phyloP scores from a whole-genome alignment of 192 early-diverging fungal genomes.

The Endogone sp. region DNA sequence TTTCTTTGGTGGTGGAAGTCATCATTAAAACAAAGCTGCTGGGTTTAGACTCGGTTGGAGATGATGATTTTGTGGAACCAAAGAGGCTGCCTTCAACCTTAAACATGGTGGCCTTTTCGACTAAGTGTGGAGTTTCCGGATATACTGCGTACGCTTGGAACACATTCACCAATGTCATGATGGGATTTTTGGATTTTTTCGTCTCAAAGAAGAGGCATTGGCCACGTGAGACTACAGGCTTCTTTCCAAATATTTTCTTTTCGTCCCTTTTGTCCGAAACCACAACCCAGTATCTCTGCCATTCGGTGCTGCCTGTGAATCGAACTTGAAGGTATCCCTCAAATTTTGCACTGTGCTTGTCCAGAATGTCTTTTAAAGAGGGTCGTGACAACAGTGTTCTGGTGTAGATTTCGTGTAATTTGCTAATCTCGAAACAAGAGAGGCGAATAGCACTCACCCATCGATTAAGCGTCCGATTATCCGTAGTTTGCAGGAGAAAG shows the following conservation, averaged over 20 bases:
- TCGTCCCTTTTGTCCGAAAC: constrained; percentile 31
- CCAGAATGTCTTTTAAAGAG: constrained; percentile 45
- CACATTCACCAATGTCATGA: constrained; percentile 46
- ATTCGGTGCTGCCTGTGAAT: constrained; percentile 44
- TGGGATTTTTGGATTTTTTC: constrained; percentile 44
- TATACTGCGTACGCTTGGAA: constrained; percentile 53
- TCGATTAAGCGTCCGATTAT: constrained; percentile 50
- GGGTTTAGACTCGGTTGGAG: constrained; percentile 1
- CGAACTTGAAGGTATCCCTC: constrained; percentile 54
- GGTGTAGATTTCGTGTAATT: constrained; percentile 75
- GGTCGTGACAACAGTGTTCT: constrained; percentile 42
- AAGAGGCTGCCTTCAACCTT: constrained; percentile 38
- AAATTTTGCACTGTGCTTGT: constrained; percentile 34
- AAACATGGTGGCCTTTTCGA: constrained; percentile 30
- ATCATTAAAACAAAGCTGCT: constrained; percentile 21
- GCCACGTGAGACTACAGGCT: constrained; percentile 35
- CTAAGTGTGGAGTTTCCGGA: constrained; percentile 37
- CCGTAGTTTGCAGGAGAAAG: constrained; percentile 54
- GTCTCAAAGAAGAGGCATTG: constrained; percentile 48
- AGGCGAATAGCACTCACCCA: constrained; percentile 73
- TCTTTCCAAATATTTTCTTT: constrained; percentile 41
- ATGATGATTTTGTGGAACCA: constrained; percentile 7
- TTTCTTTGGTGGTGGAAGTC: constrained; percentile 22
- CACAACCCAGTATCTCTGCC: constrained; percentile 46
- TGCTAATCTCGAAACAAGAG: constrained; percentile 68